phyloP scores from a whole-genome alignment of 208 protist genomes.

The Phytomonas francai region DNA sequence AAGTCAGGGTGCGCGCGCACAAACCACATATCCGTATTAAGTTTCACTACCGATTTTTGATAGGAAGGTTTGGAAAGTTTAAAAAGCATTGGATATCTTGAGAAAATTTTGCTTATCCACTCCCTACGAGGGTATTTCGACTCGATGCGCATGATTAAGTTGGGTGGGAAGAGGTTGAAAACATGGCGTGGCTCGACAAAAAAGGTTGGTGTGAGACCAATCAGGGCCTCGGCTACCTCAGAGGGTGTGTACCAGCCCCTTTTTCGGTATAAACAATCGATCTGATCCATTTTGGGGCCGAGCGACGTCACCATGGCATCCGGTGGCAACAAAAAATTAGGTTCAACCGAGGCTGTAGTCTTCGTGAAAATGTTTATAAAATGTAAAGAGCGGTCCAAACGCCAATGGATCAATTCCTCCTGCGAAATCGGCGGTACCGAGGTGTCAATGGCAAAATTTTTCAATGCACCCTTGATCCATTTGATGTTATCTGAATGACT shows the following conservation, averaged over 20 bases:
- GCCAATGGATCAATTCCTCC: slow-evolving; percentile 50
- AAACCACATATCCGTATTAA: slow-evolving; percentile 76
- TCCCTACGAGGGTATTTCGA: slow-evolving; percentile 9
- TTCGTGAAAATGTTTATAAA: slow-evolving; percentile 12
- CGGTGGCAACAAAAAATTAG: slow-evolving; percentile 32
- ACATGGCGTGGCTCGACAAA: slow-evolving; percentile 61
- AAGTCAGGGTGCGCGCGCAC: slow-evolving; percentile 65
- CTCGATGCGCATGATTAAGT: slow-evolving; percentile 32
- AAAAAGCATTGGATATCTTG: slow-evolving; percentile 80
- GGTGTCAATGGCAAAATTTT: slow-evolving; percentile 13
- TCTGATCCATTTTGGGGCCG: slow-evolving; percentile 36
- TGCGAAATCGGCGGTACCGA: slow-evolving; percentile 30
- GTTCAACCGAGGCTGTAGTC: neutral
- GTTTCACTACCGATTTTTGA: slow-evolving; percentile 38
- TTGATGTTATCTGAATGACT: too few species aligned
- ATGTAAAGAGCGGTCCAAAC: slow-evolving; percentile 30
- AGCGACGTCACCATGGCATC: slow-evolving; percentile 41
- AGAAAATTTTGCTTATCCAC: slow-evolving; percentile 26
- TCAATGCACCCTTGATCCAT: neutral
- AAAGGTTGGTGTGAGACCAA: slow-evolving; percentile 65
- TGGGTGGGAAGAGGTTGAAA: slow-evolving; percentile 27
- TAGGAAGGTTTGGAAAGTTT: slow-evolving; percentile 24
- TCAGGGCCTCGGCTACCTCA: slow-evolving; percentile 67
- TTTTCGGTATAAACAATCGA: slow-evolving; percentile 51
- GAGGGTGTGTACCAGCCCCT: slow-evolving; percentile 63